A percentile compares a stretch with the other conserved stretches of the same genome.
Evolutionary conservation across 2,329 filamentous ascomycete species (phyloP).

Genomic region (Talaromyces sp.): DNA sequence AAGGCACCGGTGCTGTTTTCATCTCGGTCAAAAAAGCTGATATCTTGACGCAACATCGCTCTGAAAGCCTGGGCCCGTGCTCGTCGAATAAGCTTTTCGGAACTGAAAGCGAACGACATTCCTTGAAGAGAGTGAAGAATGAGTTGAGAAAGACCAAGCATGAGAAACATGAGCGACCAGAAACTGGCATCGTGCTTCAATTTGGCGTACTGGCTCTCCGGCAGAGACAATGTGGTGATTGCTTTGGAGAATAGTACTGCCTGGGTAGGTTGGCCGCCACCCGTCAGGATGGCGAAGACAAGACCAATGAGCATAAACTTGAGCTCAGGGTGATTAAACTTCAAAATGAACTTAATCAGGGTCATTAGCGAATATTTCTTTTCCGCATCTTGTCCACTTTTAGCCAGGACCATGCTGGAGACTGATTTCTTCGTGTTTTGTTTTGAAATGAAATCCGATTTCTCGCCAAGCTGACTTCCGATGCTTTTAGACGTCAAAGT

Average conservation of each 20-base stretch:
- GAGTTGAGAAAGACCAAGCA: slow-evolving; percentile 71
- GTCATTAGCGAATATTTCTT: slow-evolving; percentile 66
- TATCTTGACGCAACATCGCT: slow-evolving; percentile 84
- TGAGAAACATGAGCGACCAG: slow-evolving; percentile 83
- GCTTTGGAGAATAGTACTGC: slow-evolving; percentile 86
- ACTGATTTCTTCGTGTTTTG: slow-evolving; percentile 49
- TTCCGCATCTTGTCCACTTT: slow-evolving; percentile 44
- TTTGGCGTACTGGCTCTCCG: slow-evolving; percentile 45
- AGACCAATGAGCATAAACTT: slow-evolving; percentile 69
- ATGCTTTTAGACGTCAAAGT: slow-evolving; percentile 16
- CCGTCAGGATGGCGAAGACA: slow-evolving; percentile 68
- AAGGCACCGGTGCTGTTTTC: slow-evolving; percentile 85
- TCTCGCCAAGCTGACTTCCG: slow-evolving; percentile 19
- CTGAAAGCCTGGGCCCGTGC: slow-evolving; percentile 79
- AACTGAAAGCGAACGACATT: slow-evolving; percentile 73
- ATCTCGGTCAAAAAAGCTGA: slow-evolving; percentile 83
- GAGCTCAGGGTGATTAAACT: slow-evolving; percentile 72
- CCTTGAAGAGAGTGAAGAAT: slow-evolving; percentile 65
- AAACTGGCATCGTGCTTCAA: slow-evolving; percentile 71
- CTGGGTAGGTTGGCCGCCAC: slow-evolving; percentile 71
- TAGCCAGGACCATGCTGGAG: slow-evolving; percentile 66
- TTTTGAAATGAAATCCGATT: slow-evolving; percentile 31
- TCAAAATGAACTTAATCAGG: slow-evolving; percentile 70
- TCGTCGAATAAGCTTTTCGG: slow-evolving; percentile 75
- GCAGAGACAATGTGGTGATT: slow-evolving; percentile 65